A percentile compares a stretch with the other conserved stretches of the same genome.
These are phyloP conservation scores for Botrytis aclada DNA, from an alignment of 2,329 filamentous ascomycete genomes.

Conservation along the genomic window DNA sequence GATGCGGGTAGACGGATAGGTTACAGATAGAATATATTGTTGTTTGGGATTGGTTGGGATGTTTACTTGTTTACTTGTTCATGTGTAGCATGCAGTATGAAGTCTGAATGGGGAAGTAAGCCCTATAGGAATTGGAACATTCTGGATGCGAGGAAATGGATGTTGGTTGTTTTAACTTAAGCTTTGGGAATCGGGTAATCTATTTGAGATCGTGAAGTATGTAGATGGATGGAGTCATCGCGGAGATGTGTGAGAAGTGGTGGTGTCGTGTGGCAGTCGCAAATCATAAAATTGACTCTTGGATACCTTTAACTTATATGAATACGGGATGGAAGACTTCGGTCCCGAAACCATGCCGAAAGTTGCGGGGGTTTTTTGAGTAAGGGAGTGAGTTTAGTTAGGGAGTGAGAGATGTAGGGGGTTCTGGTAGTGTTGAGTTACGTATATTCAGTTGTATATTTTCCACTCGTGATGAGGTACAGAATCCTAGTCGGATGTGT, in stretches of 20 bases:
- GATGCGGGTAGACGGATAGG: not conserved
- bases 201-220: not conserved
- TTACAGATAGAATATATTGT: not conserved
- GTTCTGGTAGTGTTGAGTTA: not conserved
- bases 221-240: not conserved
- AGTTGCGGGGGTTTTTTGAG: not conserved
- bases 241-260: not conserved
- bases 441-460: not conserved
- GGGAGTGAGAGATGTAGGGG: not conserved
- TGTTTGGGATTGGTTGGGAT: not conserved
- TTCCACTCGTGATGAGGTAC: not conserved
- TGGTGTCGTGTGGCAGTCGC: not conserved
- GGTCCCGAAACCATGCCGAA: not conserved
- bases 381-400: not conserved
- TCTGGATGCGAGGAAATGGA: not conserved
- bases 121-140: not conserved
- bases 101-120: not conserved
- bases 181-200: not conserved
- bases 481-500: not conserved
- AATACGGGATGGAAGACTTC: not conserved
- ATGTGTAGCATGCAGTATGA: not conserved
- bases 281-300: not conserved
- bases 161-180: not conserved
- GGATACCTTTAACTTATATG: not conserved
- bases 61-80: not conserved